These are phyloP conservation scores for Lomentospora prolificans DNA, from an alignment of 2,329 filamentous ascomycete species.

Conservation along the genomic window DNA sequence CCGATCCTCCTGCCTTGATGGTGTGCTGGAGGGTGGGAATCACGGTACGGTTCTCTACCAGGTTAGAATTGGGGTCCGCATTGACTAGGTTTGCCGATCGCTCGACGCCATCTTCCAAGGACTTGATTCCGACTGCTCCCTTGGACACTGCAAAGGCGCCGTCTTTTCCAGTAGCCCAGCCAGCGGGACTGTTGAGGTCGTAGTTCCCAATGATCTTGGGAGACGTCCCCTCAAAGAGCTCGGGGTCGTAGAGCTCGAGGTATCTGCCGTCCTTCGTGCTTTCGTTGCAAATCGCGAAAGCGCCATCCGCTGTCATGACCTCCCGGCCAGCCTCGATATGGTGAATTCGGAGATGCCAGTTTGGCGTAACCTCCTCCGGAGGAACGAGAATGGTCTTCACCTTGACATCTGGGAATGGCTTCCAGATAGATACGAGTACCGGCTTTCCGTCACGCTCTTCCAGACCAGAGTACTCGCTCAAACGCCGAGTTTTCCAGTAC, in stretches of 20 bases:
- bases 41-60: conserved; percentile 61
- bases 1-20: conserved; percentile 44
- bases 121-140: conserved; percentile 49
- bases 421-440: conserved; percentile 60
- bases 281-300: conserved; percentile 58
- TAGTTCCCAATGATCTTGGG: conserved; percentile 52
- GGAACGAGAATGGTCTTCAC: conserved; percentile 58
- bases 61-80: conserved; percentile 70
- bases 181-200: conserved; percentile 43
- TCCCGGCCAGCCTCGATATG: conserved; percentile 48
- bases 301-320: conserved; percentile 63
- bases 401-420: conserved; percentile 58
- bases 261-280: conserved; percentile 36
- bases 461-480: conserved; percentile 54
- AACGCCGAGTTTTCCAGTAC: conserved; percentile 66
- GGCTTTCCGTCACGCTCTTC: conserved; percentile 44
- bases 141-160: conserved; percentile 48
- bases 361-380: conserved; percentile 44
- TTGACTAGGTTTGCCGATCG: conserved; percentile 58
- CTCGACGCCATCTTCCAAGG: conserved; percentile 35
- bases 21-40: conserved; percentile 60
- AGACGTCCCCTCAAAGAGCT: conserved; percentile 37
- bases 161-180: conserved; percentile 36
- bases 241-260: conserved; percentile 37
- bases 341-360: conserved; percentile 63